Base-by-base conservation (phyloP, 768 basidiomycete species). In the Pleurotus ostreatus region DNA sequence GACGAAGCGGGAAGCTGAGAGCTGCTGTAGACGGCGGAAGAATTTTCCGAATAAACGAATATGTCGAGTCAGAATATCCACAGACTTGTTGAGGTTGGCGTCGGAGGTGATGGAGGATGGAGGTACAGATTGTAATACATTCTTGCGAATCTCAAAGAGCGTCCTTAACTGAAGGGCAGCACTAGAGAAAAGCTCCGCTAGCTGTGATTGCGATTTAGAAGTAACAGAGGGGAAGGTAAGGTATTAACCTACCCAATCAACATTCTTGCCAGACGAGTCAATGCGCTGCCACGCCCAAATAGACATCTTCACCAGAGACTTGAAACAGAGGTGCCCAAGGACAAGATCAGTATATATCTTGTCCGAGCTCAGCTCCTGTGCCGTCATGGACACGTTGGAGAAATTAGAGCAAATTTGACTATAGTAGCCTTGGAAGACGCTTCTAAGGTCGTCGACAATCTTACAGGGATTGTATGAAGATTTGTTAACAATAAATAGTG, bases 11-110 rank as follows among this genome's bases (percentile, higher is more conserved):
- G 73, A 56, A 16, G 73, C 62, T 8, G 79, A 75, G 16, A 86
- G 75, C 62, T 88, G 84, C 59, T 92, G 87, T 60, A 92, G 63
- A 30, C 86, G 78, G 46, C 89, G 78, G 73, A 92, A 93, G 63
- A 88, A 85, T 68, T 92, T 93, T 12, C 91, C 92, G 62, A 91
- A 86, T 30, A 81, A 66, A 43, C 80, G 80, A 25, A 90, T 73
- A 62, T 92, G 89, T 47, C 81, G 82, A 6, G 87, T 86, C 25
- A 93, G 69, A 37, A 79, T 66, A 41, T 83, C 77, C 25, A 89
- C 67, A 3, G 81, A 78, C 40, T 71, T 76, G 7, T 70, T 62
- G 5, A 74, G 62, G 8, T 74, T 70, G 18, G 74, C 67, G 60
- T 76, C 72, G 26, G 71, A 65, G 9, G 65, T 47, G 15, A 65